A percentile compares a stretch with the other conserved stretches of the same genome.
Conservation (phyloP, 2,329 filamentous ascomycete species). For the Phyllosticta citrichinensis region DNA sequence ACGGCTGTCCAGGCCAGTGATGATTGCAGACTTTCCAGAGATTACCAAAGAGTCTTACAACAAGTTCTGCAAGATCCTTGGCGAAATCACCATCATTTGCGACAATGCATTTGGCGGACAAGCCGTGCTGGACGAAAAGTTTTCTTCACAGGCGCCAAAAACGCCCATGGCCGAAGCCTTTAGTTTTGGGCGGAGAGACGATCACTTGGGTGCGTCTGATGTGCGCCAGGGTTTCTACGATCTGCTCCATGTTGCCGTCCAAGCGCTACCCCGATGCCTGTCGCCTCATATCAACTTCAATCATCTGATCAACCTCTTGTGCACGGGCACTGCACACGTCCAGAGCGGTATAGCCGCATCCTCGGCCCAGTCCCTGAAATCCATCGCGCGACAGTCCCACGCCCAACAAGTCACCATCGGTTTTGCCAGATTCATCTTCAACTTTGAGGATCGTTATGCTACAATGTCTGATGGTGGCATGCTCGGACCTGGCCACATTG, state of each 20-base stretch:
- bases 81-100: conserved; percentile 91
- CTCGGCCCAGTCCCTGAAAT: conserved; percentile 85
- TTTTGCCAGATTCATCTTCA: conserved; percentile 96
- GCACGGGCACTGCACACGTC: conserved; percentile 92
- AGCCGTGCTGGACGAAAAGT: conserved; percentile 90
- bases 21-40: conserved; percentile 56
- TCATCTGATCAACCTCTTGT: conserved; percentile 84
- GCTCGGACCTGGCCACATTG: conserved; percentile 87
- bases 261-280: conserved; percentile 87
- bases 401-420: conserved; percentile 94
- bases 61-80: conserved; percentile 88
- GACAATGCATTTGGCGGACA: conserved; percentile 96
- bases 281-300: conserved; percentile 88
- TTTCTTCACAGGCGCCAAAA: conserved; percentile 76
- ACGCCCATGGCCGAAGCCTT: conserved; percentile 93
- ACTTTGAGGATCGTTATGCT: conserved; percentile 92
- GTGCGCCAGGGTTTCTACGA: conserved; percentile 94
- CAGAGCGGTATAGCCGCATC: conserved; percentile 86
- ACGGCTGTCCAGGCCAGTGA: conserved; percentile 54
- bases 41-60: conserved; percentile 75
- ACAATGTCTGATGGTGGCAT: conserved; percentile 98
- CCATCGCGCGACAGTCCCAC: conserved; percentile 85
- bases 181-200: conserved; percentile 77
- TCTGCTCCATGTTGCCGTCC: conserved; percentile 86
- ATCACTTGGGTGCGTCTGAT: conserved; percentile 61